A percentile compares a stretch with the other conserved stretches of the same genome.
phyloP scores from a whole-genome alignment of 2,329 filamentous ascomycete species.

The Penicillium hesseltinei region DNA sequence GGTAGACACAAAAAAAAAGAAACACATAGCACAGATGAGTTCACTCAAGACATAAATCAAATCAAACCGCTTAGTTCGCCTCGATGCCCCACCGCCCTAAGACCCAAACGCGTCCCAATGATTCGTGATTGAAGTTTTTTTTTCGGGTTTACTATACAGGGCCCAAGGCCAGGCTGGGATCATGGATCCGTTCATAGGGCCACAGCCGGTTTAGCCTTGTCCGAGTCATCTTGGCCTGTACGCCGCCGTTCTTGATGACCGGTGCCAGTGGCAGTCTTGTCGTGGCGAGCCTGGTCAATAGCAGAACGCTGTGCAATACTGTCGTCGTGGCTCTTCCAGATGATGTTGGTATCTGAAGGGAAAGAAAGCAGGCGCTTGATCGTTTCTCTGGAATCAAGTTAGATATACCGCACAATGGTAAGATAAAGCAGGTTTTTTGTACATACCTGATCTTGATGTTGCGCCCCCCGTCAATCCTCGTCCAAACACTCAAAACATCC shows the following conservation, averaged over 20 bases:
- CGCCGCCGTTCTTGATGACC: constrained; percentile 44
- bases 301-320: constrained; percentile 89
- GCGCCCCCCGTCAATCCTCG: constrained; percentile 83
- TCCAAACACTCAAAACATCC: constrained; percentile 98
- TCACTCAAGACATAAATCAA: constrained; percentile 33
- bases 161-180: constrained; percentile 29
- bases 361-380: constrained; percentile 88
- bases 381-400: constrained; percentile 65
- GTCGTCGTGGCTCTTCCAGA: constrained; percentile 95
- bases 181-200: constrained; percentile 29
- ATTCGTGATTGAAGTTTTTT: constrained; percentile 27
- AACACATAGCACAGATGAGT: constrained; percentile 22
- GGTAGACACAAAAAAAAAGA: constrained; percentile 17
- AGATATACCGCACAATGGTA: constrained; percentile 15
- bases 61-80: constrained; percentile 40
- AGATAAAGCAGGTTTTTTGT: background rate
- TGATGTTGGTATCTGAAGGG: constrained; percentile 82
- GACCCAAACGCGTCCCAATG: constrained; percentile 41
- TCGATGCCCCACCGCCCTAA: constrained; percentile 36
- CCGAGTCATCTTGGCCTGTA: constrained; percentile 45
- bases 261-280: constrained; percentile 59
- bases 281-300: constrained; percentile 86
- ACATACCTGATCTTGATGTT: constrained; percentile 93
- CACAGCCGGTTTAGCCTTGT: constrained; percentile 40
- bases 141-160: constrained; percentile 41